These are phyloP conservation scores for Tulasnella sp. DNA, from an alignment of 768 basidiomycete species.

Conservation along the genomic window DNA sequence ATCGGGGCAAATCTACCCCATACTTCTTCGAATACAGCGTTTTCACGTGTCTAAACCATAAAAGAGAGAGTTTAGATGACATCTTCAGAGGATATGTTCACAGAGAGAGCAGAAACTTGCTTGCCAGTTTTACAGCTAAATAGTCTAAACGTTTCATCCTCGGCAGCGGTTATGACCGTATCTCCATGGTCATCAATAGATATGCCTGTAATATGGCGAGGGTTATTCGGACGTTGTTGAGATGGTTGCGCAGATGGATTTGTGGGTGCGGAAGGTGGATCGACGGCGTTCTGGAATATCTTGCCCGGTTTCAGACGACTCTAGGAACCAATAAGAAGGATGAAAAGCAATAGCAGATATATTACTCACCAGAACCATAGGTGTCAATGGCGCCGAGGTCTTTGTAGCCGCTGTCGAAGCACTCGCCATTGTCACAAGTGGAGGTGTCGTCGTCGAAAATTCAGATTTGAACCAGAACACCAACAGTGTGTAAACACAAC, in stretches of 20 bases:
- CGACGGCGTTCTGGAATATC: constrained; percentile 71
- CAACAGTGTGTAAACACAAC: too few species aligned
- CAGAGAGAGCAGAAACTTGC: constrained; percentile 41
- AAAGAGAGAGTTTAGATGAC: constrained; percentile 14
- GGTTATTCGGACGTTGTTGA: constrained; percentile 27
- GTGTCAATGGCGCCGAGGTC: constrained; percentile 13
- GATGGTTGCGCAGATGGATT: constrained; percentile 29
- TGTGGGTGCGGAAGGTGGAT: constrained; percentile 38
- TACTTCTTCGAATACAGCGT: constrained; percentile 89
- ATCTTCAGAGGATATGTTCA: constrained; percentile 17
- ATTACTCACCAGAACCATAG: constrained; percentile 9
- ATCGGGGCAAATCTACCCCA: constrained; percentile 85
- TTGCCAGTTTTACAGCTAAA: constrained; percentile 86
- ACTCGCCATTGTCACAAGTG: constrained; percentile 9
- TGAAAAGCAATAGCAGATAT: not conserved
- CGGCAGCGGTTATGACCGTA: constrained; percentile 68
- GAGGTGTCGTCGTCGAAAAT: not conserved
- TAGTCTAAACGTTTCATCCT: constrained; percentile 84
- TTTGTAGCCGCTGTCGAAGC: constrained; percentile 8
- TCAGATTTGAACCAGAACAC: too few species aligned
- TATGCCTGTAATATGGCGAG: constrained; percentile 73
- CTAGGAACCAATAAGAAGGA: constrained; percentile 27
- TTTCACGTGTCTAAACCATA: constrained; percentile 43
- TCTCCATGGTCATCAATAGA: constrained; percentile 88
- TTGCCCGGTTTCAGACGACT: constrained; percentile 73